Base-by-base conservation (phyloP, 805 yeast species). In the Myxozyma melibiosi region DNA sequence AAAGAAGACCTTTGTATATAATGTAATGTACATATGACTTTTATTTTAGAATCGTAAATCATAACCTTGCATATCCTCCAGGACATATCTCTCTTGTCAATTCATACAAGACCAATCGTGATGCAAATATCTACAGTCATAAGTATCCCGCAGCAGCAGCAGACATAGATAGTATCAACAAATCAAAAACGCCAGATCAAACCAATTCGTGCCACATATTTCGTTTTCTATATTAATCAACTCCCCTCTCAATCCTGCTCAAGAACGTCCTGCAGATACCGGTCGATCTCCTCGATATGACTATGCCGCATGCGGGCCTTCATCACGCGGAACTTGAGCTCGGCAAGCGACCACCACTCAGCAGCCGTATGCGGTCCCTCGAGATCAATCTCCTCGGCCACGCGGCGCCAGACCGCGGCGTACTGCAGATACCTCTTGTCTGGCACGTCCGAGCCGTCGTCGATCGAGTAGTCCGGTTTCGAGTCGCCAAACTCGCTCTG, bases 311-410 rank as follows among this genome's bases (percentile, higher is more conserved):
- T 38, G 3, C 55, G 55, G 14, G 62, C 55, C 20, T 53, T 57
- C 27, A 53, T 37, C 6, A 57, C 40, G 30, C 39, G 20, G 34
- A 57, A 57, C 35, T 50, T 49, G 31, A 57, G 42, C 30, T 53
- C 58, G 11, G 62, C 62, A 40, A 48, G 38, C 11, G 51, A 44
- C 62, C 62, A 57, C 62, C 62, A 57, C 8, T 48, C 62, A 13
- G 37, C 51, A 8, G 58, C 53, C n/a, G 55, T 39, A 34, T 57
- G 62, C n/a, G 58, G 58, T 5, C 62, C 58, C 28, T 53, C 58
- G 34, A 50, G 22, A 42, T 57, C 62, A 20, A 53, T 57, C 9
- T 57, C 58, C 25, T 57, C 62, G 4, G 58, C 62, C 11, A 57
- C 37, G 7, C 54, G 37, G 7, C 62, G 30, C 62, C 62, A 53